Percentiles rank a stretch among this genome's conserved stretches.
Conservation (phyloP, 2,329 filamentous ascomycete species). For the Trichoderma guizhouense region DNA sequence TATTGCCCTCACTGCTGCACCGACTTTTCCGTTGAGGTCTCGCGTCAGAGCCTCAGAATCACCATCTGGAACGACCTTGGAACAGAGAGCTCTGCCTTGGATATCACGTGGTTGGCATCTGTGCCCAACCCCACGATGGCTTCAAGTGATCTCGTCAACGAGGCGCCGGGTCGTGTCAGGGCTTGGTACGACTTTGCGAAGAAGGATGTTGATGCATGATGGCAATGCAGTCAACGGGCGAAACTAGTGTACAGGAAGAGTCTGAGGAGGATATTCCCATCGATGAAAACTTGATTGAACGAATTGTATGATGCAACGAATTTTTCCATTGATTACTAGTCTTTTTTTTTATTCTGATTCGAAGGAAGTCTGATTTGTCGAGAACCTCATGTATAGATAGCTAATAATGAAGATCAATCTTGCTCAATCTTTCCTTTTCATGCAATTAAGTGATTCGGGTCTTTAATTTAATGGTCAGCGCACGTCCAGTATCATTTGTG, state of each 20-base stretch:
- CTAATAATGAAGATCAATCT: not conserved
- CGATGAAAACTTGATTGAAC: not conserved
- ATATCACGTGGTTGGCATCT: not conserved
- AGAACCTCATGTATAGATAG: not conserved
- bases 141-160: not conserved
- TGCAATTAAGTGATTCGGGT: not conserved
- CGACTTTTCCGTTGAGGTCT: constrained; percentile 1
- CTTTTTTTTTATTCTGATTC: not conserved
- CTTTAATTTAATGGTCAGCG: not conserved
- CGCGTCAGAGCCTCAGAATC: not conserved
- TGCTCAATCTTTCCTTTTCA: not conserved
- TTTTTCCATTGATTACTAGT: not conserved
- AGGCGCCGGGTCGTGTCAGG: not conserved
- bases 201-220: not conserved
- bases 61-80: constrained; percentile 9
- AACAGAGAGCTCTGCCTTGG: not conserved
- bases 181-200: not conserved
- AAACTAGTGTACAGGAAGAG: not conserved
- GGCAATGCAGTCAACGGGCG: not conserved
- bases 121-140: not conserved
- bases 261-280: not conserved
- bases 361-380: not conserved
- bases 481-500: not conserved
- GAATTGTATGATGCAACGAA: not conserved
- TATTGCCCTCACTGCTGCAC: not conserved